Conservation (phyloP, 2,329 filamentous ascomycete species). For the Penicillium sp. region DNA sequence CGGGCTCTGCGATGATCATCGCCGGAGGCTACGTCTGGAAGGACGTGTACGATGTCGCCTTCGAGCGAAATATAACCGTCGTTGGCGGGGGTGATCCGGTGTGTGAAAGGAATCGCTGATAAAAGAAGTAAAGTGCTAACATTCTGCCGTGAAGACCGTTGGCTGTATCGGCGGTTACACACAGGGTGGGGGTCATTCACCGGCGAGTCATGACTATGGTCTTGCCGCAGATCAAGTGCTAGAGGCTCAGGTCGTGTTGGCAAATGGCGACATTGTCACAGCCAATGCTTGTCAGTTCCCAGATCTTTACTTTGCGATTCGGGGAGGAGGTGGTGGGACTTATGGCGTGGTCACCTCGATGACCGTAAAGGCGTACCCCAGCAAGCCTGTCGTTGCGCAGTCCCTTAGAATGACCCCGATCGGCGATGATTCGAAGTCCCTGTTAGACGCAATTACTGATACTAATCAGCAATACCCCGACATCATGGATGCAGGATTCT, state of each 20-base stretch:
- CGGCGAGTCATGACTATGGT: slow-evolving; percentile 40
- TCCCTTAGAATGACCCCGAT: slow-evolving; percentile 8
- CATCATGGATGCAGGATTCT: slow-evolving; percentile 7
- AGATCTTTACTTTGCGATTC: slow-evolving; percentile 34
- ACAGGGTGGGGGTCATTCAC: slow-evolving; percentile 44
- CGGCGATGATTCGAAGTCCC: slow-evolving; percentile 4
- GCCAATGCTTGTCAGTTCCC: slow-evolving; percentile 35
- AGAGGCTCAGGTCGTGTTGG: slow-evolving; percentile 42
- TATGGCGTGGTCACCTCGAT: slow-evolving; percentile 33
- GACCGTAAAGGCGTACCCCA: slow-evolving; percentile 7
- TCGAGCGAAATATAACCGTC: slow-evolving; percentile 24
- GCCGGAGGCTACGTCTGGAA: slow-evolving; percentile 30
- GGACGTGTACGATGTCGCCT: slow-evolving; percentile 32
- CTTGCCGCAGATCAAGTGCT: slow-evolving; percentile 47
- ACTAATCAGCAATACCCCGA: slow-evolving; percentile 3
- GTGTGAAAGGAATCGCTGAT: neutral
- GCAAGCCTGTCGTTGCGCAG: slow-evolving; percentile 11
- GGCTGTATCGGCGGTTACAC: slow-evolving; percentile 38
- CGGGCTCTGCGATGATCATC: slow-evolving; percentile 9
- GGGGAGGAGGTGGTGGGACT: slow-evolving; percentile 39
- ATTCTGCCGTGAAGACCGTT: slow-evolving; percentile 9
- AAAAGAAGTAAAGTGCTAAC: neutral
- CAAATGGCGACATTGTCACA: slow-evolving; percentile 35
- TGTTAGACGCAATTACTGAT: slow-evolving; percentile 1
- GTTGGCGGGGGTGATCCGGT: slow-evolving; percentile 31